phyloP scores from a whole-genome alignment of 192 early-diverging fungal species.

The Coemansia sp. region DNA sequence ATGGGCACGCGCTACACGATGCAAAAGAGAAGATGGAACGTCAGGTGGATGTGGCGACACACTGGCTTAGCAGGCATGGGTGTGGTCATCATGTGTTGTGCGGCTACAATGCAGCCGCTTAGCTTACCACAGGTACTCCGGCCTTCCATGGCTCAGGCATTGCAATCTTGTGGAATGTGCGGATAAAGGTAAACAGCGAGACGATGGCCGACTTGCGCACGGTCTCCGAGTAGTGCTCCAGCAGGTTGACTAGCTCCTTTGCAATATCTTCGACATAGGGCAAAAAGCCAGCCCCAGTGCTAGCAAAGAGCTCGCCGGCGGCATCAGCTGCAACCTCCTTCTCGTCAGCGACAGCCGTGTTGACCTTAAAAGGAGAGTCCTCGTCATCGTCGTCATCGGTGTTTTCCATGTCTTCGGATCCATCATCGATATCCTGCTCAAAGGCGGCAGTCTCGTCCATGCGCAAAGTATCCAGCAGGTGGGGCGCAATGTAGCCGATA shows the following conservation, averaged over 20 bases:
- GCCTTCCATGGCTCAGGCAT: conserved; percentile 68
- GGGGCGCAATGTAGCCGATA: conserved; percentile 73
- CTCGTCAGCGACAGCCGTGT: conserved; percentile 84
- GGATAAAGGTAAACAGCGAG: conserved; percentile 72
- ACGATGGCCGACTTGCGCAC: conserved; percentile 75
- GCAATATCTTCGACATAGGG: conserved; percentile 78
- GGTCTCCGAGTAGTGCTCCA: conserved; percentile 76
- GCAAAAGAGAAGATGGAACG: conserved; percentile 8
- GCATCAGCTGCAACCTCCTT: conserved; percentile 91
- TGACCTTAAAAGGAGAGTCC: conserved; percentile 61
- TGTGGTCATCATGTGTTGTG: background rate
- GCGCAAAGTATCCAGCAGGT: conserved; percentile 74
- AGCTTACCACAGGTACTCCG: conserved; percentile 63
- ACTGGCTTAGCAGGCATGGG: background rate
- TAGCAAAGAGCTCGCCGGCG: conserved; percentile 81
- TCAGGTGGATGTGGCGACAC: background rate
- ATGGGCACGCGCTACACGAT: conserved; percentile 59
- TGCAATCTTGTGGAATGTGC: conserved; percentile 74
- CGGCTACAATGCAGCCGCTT: background rate
- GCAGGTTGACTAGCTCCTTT: conserved; percentile 63
- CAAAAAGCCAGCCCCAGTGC: conserved; percentile 71
- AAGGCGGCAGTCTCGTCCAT: conserved; percentile 62
- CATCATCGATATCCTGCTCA: conserved; percentile 17
- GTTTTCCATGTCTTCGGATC: conserved; percentile 42
- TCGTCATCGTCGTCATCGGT: conserved; percentile 61